Evolutionary conservation across 306 rosid genomes (phyloP).

Genomic region (Corylus heterophylla): DNA sequence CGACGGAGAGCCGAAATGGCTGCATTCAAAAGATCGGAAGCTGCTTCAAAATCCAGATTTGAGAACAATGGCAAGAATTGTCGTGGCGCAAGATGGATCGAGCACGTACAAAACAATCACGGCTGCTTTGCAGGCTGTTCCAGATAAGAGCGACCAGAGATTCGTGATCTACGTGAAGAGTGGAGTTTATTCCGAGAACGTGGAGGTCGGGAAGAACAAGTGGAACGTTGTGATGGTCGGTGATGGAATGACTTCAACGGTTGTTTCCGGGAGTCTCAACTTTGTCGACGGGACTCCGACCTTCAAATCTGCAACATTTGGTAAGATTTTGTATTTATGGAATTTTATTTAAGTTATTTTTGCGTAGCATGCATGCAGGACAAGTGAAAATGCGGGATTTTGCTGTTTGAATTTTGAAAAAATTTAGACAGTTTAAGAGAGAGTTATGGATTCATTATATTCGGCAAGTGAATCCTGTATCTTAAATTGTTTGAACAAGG

Average conservation of each 20-base stretch:
- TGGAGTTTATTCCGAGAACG: constrained; percentile 64
- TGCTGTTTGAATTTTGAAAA: too few relatives aligned
- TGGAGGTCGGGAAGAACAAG: constrained; percentile 54
- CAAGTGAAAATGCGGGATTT: background rate
- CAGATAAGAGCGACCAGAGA: constrained; percentile 50
- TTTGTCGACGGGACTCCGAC: constrained; percentile 82
- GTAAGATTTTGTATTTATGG: constrained; percentile 31
- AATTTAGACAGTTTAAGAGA: too few relatives aligned
- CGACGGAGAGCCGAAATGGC: constrained; percentile 37
- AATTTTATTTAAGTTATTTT: background rate
- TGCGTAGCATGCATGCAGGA: background rate
- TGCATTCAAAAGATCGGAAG: constrained; percentile 26
- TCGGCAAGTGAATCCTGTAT: too few relatives aligned
- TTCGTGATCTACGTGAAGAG: constrained; percentile 70
- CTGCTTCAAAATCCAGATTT: constrained; percentile 31
- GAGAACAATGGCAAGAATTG: constrained; percentile 36
- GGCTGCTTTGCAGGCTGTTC: constrained; percentile 59
- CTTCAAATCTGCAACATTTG: constrained; percentile 73
- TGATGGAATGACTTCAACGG: constrained; percentile 65
- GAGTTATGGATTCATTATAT: too few relatives aligned
- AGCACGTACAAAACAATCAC: constrained; percentile 54
- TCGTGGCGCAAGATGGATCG: constrained; percentile 56
- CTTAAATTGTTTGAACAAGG: too few relatives aligned
- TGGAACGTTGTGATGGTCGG: constrained; percentile 83
- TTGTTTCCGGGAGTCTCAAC: constrained; percentile 55